Percentiles rank a stretch among this genome's conserved stretches.
These are phyloP conservation scores for Patellifolia procumbens DNA, from an alignment of 179 eudicot species.

Conservation along the genomic window DNA sequence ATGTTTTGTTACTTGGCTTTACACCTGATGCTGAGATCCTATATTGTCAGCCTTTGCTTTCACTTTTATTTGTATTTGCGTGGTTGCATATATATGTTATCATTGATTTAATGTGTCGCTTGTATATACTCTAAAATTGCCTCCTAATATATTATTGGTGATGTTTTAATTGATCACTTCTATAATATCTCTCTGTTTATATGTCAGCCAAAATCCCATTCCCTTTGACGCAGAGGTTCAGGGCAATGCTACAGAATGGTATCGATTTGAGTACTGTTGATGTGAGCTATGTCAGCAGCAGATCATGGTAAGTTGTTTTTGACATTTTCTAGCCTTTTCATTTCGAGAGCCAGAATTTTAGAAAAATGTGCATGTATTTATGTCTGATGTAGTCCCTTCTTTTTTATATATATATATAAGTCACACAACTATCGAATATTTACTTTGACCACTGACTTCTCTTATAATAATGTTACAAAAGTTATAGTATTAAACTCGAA, in stretches of 20 bases:
- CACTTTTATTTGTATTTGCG: not conserved
- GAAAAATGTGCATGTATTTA: not conserved
- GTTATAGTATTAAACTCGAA: no score
- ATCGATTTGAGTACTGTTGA: conserved; percentile 95
- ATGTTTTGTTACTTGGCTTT: not conserved
- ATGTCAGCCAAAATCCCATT: conserved; percentile 92
- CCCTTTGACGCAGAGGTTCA: conserved; percentile 95
- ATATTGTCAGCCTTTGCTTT: not conserved
- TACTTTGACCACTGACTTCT: no score
- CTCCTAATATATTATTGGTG: not conserved
- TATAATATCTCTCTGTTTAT: conserved; percentile 3
- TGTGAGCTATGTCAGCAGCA: conserved; percentile 98
- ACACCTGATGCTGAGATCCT: not conserved
- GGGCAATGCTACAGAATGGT: conserved; percentile 93
- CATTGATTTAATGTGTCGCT: not conserved
- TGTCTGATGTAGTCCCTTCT: no score
- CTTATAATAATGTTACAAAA: no score
- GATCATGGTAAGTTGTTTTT: conserved; percentile 69
- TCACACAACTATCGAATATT: no score
- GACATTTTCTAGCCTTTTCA: not conserved
- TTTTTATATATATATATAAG: no score
- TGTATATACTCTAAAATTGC: not conserved
- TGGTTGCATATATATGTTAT: not conserved
- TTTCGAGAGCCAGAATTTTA: not conserved
- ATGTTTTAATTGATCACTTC: not conserved